phyloP scores from a whole-genome alignment of 331 rosid genomes.

The Spiraea crenata region DNA sequence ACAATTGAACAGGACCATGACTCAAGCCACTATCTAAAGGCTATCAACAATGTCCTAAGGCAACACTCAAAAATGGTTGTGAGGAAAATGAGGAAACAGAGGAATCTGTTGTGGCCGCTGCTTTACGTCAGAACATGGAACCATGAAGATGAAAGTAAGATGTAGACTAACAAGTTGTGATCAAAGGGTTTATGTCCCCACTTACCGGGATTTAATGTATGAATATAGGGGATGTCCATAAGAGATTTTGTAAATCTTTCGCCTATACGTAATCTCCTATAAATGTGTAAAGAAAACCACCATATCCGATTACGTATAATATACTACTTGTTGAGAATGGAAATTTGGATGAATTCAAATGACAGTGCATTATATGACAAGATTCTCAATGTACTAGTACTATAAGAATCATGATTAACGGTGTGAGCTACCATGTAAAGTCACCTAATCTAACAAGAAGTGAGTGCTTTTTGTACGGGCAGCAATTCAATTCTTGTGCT shows the following conservation, averaged over 20 bases:
- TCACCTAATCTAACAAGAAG: too few relatives aligned
- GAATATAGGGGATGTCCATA: neutral
- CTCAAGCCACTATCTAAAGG: constrained; percentile 66
- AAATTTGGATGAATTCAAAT: too few relatives aligned
- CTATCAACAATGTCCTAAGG: constrained; percentile 43
- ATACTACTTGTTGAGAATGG: too few relatives aligned
- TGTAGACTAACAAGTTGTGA: constrained; percentile 18
- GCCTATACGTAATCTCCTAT: too few relatives aligned
- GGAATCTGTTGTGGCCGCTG: constrained; percentile 50
- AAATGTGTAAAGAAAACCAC: neutral
- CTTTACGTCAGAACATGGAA: constrained; percentile 42
- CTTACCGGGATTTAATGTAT: neutral
- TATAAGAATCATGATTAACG: too few relatives aligned
- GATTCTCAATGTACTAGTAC: too few relatives aligned
- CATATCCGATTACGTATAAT: neutral
- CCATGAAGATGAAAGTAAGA: constrained; percentile 32
- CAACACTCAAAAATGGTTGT: constrained; percentile 34
- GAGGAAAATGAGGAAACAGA: constrained; percentile 32
- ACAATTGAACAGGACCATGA: constrained; percentile 64
- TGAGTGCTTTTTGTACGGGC: too few relatives aligned
- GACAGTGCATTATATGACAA: too few relatives aligned
- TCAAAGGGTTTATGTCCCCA: neutral
- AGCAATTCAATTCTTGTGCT: too few relatives aligned
- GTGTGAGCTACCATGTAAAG: too few relatives aligned
- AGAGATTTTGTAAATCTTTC: neutral